phyloP scores from a whole-genome alignment of 495 filamentous ascomycete species.

The Paragyromitra xinjiangensis region DNA sequence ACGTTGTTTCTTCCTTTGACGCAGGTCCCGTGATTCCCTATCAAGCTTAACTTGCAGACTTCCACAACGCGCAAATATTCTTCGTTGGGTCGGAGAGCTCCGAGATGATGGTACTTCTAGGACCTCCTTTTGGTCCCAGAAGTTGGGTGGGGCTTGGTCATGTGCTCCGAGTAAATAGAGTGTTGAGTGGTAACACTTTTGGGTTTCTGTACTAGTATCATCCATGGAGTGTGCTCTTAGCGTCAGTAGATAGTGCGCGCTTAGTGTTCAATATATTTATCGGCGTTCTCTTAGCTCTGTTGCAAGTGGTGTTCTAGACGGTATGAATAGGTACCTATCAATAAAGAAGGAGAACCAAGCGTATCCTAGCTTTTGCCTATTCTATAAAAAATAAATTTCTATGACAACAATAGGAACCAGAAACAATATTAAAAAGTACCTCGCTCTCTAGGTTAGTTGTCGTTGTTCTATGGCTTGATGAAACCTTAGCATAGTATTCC shows the following conservation, averaged over 20 bases:
- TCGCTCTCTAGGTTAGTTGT: not conserved
- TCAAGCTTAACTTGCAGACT: constrained; percentile 7
- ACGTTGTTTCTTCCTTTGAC: constrained; percentile 4
- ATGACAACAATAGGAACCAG: not conserved
- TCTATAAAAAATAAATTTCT: not conserved
- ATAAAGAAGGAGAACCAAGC: constrained; percentile 2
- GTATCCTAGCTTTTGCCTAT: not conserved
- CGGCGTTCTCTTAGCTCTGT: not conserved
- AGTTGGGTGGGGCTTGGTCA: constrained; percentile 24
- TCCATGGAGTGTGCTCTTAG: not conserved
- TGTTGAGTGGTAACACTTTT: constrained; percentile 39
- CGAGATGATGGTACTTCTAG: constrained; percentile 32
- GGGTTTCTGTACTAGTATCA: not conserved
- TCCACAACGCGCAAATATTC: constrained; percentile 17
- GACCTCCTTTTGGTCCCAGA: constrained; percentile 31
- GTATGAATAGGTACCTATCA: not conserved
- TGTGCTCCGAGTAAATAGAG: constrained; percentile 28
- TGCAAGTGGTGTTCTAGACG: not conserved
- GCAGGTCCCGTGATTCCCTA: constrained; percentile 5
- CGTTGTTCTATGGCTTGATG: not conserved
- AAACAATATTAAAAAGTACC: not conserved
- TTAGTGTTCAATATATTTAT: not conserved
- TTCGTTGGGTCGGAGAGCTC: not conserved
- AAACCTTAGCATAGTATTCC: constrained; percentile 4
- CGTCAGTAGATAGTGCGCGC: not conserved